Evolutionary conservation across 805 yeast genomes (phyloP).

Genomic region (Komagataella pastoris): DNA sequence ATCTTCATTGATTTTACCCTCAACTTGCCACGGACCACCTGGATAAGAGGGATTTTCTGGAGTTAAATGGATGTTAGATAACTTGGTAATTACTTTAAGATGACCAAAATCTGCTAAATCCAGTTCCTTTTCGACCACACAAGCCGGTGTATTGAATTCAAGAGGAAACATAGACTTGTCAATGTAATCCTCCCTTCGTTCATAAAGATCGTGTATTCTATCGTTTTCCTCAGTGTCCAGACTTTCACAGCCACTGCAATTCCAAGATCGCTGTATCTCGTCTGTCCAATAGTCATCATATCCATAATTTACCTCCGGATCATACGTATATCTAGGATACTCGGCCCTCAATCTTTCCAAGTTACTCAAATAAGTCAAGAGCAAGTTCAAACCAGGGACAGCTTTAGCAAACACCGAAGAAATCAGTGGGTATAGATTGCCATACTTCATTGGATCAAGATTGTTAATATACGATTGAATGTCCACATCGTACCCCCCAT

Average conservation of each 20-base stretch:
- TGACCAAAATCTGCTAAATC: neutral
- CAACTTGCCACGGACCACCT: neutral
- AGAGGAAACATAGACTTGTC: neutral
- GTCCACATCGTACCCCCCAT: neutral
- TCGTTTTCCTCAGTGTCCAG: too few relatives aligned
- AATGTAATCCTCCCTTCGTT: neutral
- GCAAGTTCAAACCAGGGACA: neutral
- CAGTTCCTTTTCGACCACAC: neutral
- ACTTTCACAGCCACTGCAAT: neutral
- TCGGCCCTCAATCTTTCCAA: neutral
- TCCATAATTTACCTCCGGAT: neutral
- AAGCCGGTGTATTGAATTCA: neutral
- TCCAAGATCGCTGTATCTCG: neutral
- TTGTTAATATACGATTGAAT: neutral
- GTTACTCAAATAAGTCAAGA: neutral
- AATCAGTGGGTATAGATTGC: neutral
- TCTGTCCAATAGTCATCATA: neutral
- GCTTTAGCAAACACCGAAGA: neutral
- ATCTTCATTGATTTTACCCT: neutral
- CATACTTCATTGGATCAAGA: neutral
- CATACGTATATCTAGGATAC: neutral
- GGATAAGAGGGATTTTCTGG: neutral
- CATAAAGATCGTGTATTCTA: too few relatives aligned
- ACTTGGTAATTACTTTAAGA: neutral
- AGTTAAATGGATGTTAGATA: neutral